Conservation (phyloP, 140 eudicot genomes). For the Cichorium intybus region DNA sequence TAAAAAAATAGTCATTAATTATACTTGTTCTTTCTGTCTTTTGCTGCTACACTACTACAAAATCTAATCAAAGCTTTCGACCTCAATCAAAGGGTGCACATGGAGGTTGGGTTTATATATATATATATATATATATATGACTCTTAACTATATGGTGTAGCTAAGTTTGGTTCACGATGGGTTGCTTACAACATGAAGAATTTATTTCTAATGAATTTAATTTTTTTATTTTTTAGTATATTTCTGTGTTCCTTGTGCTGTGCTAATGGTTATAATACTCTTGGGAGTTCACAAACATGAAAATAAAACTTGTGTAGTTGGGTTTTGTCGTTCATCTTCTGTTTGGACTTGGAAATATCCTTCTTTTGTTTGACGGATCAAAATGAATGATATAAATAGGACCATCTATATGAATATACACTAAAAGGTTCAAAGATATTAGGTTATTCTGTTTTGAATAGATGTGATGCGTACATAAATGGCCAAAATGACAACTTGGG, state of each 20-base stretch:
- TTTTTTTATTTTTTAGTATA: conserved; percentile 16
- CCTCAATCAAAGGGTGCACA: conserved; percentile 13
- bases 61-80: conserved; percentile 18
- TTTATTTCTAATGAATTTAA: conserved; percentile 27
- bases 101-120: conserved; percentile 20
- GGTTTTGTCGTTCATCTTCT: too few species aligned
- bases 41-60: conserved; percentile 13
- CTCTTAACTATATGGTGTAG: conserved; percentile 31
- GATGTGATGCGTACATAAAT: too few species aligned
- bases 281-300: not conserved
- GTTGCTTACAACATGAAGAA: conserved; percentile 37
- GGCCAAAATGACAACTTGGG: too few species aligned
- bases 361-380: too few species aligned
- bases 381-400: too few species aligned
- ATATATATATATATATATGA: conserved; percentile 24
- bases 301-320: not conserved
- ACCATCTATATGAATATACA: too few species aligned
- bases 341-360: too few species aligned
- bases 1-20: conserved; percentile 29
- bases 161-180: conserved; percentile 28
- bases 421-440: too few species aligned
- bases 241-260: not conserved
- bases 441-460: too few species aligned
- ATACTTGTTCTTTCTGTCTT: conserved; percentile 41
- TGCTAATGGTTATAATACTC: not conserved